Conservation (phyloP, 2,329 filamentous ascomycete species). For the Berkeleyomyces rouxiae region DNA sequence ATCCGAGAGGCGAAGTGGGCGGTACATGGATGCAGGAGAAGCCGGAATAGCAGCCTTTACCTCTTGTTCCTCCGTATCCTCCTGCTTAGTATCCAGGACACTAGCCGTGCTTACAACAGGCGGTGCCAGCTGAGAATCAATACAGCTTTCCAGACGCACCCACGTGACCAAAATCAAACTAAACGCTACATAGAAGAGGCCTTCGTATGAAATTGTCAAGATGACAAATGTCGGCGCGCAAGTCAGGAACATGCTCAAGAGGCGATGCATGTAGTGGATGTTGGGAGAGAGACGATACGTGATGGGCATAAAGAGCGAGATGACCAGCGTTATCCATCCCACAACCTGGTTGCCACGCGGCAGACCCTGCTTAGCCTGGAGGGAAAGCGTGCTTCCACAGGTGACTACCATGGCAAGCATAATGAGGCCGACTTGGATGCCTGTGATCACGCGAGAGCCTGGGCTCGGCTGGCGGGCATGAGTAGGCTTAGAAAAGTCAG, state of each 20-base stretch:
- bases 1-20: slow-evolving; percentile 65
- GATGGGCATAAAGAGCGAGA: slow-evolving; percentile 63
- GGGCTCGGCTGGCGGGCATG: slow-evolving; percentile 14
- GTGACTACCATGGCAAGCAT: slow-evolving; percentile 73
- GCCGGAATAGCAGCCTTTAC: slow-evolving; percentile 15
- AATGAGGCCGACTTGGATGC: slow-evolving; percentile 63
- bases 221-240: slow-evolving; percentile 92
- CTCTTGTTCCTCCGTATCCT: slow-evolving; percentile 11
- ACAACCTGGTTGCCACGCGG: slow-evolving; percentile 76
- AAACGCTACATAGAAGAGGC: slow-evolving; percentile 87
- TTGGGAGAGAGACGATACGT: slow-evolving; percentile 68
- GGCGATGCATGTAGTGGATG: slow-evolving; percentile 74
- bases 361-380: slow-evolving; percentile 72
- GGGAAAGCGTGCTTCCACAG: slow-evolving; percentile 62
- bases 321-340: slow-evolving; percentile 63
- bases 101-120: not conserved
- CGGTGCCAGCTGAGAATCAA: slow-evolving; percentile 1
- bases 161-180: slow-evolving; percentile 67
- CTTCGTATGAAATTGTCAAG: slow-evolving; percentile 92
- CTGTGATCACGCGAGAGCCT: slow-evolving; percentile 32
- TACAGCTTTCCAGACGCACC: slow-evolving; percentile 75
- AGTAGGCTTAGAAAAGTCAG: slow-evolving; percentile 25
- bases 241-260: slow-evolving; percentile 78
- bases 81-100: not conserved
- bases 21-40: slow-evolving; percentile 23